These are phyloP conservation scores for Fusarium begoniae DNA, from an alignment of 2,329 filamentous ascomycete species.

Conservation along the genomic window DNA sequence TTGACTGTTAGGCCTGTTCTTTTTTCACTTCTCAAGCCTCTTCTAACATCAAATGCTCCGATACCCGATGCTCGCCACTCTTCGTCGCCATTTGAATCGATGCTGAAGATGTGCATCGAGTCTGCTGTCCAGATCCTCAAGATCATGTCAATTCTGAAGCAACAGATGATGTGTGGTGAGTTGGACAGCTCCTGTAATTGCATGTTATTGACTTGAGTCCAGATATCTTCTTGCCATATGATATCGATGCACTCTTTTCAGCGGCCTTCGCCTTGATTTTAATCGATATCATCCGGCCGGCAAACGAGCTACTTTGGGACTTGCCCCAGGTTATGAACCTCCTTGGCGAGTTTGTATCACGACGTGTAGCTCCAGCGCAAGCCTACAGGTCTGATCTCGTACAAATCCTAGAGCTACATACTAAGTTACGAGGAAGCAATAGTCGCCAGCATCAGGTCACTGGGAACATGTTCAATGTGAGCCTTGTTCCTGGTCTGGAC, in stretches of 20 bases:
- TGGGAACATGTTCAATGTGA: not conserved
- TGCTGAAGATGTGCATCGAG: slow-evolving; percentile 35
- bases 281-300: slow-evolving; percentile 31
- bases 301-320: slow-evolving; percentile 33
- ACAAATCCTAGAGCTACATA: slow-evolving; percentile 28
- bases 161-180: slow-evolving; percentile 33
- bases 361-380: slow-evolving; percentile 29
- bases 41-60: not conserved
- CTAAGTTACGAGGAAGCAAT: slow-evolving; percentile 10
- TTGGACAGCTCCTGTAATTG: not conserved
- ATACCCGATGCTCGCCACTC: slow-evolving; percentile 1
- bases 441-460: not conserved
- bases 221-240: slow-evolving; percentile 36
- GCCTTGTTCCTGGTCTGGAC: not conserved
- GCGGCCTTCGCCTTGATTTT: slow-evolving; percentile 30
- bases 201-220: not conserved
- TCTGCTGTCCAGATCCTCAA: slow-evolving; percentile 29
- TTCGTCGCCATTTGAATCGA: slow-evolving; percentile 28
- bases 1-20: slow-evolving; percentile 31
- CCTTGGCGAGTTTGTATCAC: slow-evolving; percentile 26
- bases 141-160: slow-evolving; percentile 28
- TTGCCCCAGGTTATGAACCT: slow-evolving; percentile 30
- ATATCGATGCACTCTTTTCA: slow-evolving; percentile 33
- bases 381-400: slow-evolving; percentile 28
- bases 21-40: slow-evolving; percentile 32